Evolutionary conservation across 768 basidiomycete species (phyloP).

Genomic region (Austroboletus festivus): DNA sequence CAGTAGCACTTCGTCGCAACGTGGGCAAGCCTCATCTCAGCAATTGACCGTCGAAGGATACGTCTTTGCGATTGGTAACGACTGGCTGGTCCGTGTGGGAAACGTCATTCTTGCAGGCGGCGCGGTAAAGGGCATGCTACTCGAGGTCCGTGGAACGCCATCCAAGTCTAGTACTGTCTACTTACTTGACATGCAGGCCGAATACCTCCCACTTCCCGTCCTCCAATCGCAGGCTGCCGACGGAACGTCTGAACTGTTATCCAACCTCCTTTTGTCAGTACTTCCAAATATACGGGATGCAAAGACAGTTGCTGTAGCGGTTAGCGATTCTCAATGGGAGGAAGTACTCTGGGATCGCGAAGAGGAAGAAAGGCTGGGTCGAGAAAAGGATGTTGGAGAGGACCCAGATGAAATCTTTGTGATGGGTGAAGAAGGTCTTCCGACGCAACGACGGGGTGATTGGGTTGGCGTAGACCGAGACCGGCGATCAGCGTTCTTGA

Average conservation of each 20-base stretch:
- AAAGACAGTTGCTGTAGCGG: conserved; percentile 73
- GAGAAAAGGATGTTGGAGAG: conserved; percentile 18
- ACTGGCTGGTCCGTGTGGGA: conserved; percentile 79
- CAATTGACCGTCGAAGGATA: conserved; percentile 73
- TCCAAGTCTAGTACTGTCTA: neutral
- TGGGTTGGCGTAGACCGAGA: conserved; percentile 81
- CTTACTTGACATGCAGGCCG: conserved; percentile 49
- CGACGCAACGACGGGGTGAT: conserved; percentile 52
- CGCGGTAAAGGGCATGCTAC: conserved; percentile 75
- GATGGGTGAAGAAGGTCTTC: conserved; percentile 54
- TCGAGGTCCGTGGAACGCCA: conserved; percentile 53
- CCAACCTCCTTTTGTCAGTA: conserved; percentile 70
- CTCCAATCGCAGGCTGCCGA: conserved; percentile 62
- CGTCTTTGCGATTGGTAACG: conserved; percentile 72
- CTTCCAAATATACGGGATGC: conserved; percentile 72
- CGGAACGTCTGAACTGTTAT: conserved; percentile 69
- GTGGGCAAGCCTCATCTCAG: conserved; percentile 50
- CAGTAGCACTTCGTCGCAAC: conserved; percentile 35
- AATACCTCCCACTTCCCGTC: conserved; percentile 75
- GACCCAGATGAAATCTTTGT: conserved; percentile 56
- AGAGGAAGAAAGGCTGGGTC: conserved; percentile 45
- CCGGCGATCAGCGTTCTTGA: conserved; percentile 73
- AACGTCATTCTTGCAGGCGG: conserved; percentile 76
- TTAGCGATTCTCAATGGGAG: conserved; percentile 76
- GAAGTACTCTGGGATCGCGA: conserved; percentile 77